These are phyloP conservation scores for Plantago coronopus DNA, from an alignment of 305 asterid genomes.

Conservation along the genomic window DNA sequence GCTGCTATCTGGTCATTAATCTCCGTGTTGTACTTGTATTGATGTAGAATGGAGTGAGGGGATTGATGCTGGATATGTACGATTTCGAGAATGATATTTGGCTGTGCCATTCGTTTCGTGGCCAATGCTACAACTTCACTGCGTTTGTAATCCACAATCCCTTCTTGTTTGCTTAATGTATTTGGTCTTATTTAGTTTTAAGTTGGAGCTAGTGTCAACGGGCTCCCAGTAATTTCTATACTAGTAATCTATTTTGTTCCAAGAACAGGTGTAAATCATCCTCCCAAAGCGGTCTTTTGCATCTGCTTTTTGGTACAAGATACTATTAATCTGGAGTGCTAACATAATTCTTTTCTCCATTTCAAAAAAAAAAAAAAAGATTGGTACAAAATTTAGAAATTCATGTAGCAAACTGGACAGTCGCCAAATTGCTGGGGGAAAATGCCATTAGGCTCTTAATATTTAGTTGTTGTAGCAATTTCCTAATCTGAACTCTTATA, in stretches of 20 bases:
- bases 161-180: conserved; percentile 12
- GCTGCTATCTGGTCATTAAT: neutral
- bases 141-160: conserved; percentile 61
- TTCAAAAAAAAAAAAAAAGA: too few species aligned
- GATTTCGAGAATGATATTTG: conserved; percentile 94
- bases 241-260: neutral
- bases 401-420: neutral
- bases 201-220: neutral
- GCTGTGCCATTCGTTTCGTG: conserved; percentile 94
- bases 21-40: conserved; percentile 9
- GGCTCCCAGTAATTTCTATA: neutral
- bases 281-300: neutral
- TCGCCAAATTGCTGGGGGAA: neutral
- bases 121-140: conserved; percentile 95
- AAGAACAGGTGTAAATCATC: neutral
- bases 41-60: conserved; percentile 93
- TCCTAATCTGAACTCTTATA: conserved; percentile 17
- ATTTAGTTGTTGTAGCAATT: conserved; percentile 12
- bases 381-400: neutral
- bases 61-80: conserved; percentile 98
- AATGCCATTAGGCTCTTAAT: neutral
- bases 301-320: neutral
- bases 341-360: too few species aligned
- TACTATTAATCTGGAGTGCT: neutral
- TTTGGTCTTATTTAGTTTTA: conserved; percentile 9